Base-by-base conservation (phyloP, 1,284 basidiomycete genomes). In the Porodaedalea pini region DNA sequence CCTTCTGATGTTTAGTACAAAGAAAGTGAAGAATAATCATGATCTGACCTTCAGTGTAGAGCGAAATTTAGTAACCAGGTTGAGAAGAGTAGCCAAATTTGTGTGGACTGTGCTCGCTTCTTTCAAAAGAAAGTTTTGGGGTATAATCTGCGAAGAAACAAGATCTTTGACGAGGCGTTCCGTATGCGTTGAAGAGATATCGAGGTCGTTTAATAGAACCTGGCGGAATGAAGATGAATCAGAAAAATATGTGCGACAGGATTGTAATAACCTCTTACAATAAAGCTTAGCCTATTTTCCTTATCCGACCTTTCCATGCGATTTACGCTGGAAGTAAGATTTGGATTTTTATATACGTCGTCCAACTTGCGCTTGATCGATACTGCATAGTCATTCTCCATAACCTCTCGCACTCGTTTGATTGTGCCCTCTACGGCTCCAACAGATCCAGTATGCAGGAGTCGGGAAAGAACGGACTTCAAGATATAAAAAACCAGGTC, bases 401-500 rank as follows among this genome's bases (percentile, higher is more conserved):
- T 77, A 19, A 90, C 79, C 6, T 86, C 85, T 51, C 80, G 76
- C 10, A 97, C 74, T 51, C 80, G 82, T 19, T 80, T 78, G 2
- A 85, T 73, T 61, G 85, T 85, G 17, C 74, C 75, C 55, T 80
- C 75, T 1, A 94, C 77, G 1, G 80, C 81, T 2, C 68, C 67
- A 0, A 85, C 63, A 2, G 86, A 87, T 0, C 91, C 92, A 0
- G 87, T 88, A 0, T 86, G 86, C 15, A 95, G 68, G 29, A 92
- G 73, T 8, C 94, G 81, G 15, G 81, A 75, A 3, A 94, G 76
- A 2, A 94, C 86, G 2, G 86, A 78, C 71, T 95, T 97, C 61
- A 97, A 74, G 56, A 98, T 88, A 71, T 95, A 98, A 72, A 98
- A 98, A 1, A 88, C 90, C 65, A 98, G 94, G 68, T 98, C 94